Conservation (phyloP, 1,139 yeast genomes). For the Yamadazyma trypodendri region DNA sequence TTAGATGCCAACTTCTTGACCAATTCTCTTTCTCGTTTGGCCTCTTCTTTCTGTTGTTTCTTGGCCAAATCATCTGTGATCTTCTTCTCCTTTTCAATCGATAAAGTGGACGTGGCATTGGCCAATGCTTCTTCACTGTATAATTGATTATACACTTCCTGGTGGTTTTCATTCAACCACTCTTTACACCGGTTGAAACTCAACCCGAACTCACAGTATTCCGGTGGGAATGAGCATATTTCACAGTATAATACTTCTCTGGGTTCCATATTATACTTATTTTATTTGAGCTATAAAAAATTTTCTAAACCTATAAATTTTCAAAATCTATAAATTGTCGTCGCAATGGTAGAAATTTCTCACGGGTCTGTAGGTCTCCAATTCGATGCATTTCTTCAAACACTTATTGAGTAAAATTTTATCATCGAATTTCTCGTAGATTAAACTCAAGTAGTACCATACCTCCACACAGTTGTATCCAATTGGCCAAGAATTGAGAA, state of each 20-base stretch:
- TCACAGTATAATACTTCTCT: conserved; percentile 68
- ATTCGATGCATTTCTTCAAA: conserved; percentile 65
- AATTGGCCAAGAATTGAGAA: conserved; percentile 42
- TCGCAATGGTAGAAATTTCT: conserved; percentile 30
- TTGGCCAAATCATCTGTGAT: conserved; percentile 79
- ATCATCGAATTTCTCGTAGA: conserved; percentile 65
- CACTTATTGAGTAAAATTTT: conserved; percentile 49
- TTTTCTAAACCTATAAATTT: no score
- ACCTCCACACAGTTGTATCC: conserved; percentile 66
- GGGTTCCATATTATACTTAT: conserved; percentile 31
- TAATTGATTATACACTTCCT: conserved; percentile 54
- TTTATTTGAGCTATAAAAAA: conserved; percentile 1
- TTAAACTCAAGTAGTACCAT: conserved; percentile 68
- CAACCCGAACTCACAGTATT: conserved; percentile 91
- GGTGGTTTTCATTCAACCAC: conserved; percentile 67
- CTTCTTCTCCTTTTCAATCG: conserved; percentile 77
- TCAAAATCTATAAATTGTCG: conserved; percentile 12
- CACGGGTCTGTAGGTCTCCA: conserved; percentile 68
- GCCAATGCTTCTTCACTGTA: conserved; percentile 60
- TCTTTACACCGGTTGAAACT: conserved; percentile 77
- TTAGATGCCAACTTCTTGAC: conserved; percentile 77
- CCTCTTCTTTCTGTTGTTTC: conserved; percentile 86
- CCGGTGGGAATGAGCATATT: conserved; percentile 85
- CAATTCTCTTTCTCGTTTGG: conserved; percentile 80
- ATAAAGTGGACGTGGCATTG: conserved; percentile 52